These are phyloP conservation scores for Cercophora sp. DNA, from an alignment of 495 filamentous ascomycete species.

Conservation along the genomic window DNA sequence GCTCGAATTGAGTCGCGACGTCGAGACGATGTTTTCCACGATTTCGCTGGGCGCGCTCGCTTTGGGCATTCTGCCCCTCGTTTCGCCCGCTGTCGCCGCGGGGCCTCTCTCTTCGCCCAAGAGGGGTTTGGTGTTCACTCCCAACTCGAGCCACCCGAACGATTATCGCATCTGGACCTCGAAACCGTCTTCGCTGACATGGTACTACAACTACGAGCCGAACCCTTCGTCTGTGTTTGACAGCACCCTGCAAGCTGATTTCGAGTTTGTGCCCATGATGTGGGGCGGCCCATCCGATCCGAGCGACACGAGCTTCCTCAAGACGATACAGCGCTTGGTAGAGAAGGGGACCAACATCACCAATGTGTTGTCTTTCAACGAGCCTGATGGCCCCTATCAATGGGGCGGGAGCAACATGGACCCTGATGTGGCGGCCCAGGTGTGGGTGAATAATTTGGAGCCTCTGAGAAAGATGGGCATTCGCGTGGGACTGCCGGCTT, in stretches of 20 bases:
- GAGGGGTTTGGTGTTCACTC: constrained; percentile 66
- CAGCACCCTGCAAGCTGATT: constrained; percentile 37
- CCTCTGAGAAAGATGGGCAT: constrained; percentile 57
- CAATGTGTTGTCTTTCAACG: constrained; percentile 69
- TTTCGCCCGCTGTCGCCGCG: constrained; percentile 9
- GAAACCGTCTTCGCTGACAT: constrained; percentile 55
- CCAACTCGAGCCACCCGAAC: constrained; percentile 40
- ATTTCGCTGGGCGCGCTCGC: not conserved
- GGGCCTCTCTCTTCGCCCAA: constrained; percentile 50
- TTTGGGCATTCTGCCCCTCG: constrained; percentile 8
- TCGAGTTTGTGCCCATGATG: constrained; percentile 79
- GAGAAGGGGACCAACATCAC: constrained; percentile 53
- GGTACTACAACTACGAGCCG: constrained; percentile 76
- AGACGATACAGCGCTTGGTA: constrained; percentile 48
- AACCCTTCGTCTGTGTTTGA: constrained; percentile 48
- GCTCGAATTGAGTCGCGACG: not conserved
- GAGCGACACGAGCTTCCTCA: constrained; percentile 52
- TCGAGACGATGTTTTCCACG: not conserved
- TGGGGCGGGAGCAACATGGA: constrained; percentile 58
- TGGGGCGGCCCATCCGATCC: constrained; percentile 54
- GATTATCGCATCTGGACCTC: constrained; percentile 61
- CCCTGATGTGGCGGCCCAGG: constrained; percentile 53
- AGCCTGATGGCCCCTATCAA: constrained; percentile 54
- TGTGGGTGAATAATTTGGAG: constrained; percentile 63
- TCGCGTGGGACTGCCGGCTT: constrained; percentile 56